phyloP scores from a whole-genome alignment of 169 alveolate species.

The Cystoisospora suis region DNA sequence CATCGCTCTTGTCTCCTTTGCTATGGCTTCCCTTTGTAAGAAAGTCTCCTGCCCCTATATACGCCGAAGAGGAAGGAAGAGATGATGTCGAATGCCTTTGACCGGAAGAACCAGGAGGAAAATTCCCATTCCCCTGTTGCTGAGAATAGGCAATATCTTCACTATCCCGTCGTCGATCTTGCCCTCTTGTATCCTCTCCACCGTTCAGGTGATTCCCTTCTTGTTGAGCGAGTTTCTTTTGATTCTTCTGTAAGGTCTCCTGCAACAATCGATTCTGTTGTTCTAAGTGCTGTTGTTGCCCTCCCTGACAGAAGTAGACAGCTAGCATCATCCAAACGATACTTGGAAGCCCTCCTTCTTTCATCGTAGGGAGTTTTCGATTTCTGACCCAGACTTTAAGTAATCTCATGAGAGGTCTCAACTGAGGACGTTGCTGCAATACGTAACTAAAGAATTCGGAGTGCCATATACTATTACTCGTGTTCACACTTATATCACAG shows the following conservation, averaged over 20 bases:
- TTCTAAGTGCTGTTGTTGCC: background rate
- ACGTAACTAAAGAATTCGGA: conserved; percentile 81
- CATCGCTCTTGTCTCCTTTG: too few species aligned
- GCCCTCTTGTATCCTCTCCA: background rate
- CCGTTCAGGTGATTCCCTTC: background rate
- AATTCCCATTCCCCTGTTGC: too few species aligned
- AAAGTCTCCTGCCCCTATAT: too few species aligned
- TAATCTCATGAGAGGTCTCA: conserved; percentile 84
- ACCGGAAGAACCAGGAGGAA: too few species aligned
- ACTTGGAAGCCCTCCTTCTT: conserved; percentile 91
- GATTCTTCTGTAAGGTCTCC: conserved; percentile 22
- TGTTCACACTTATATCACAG: conserved; percentile 88
- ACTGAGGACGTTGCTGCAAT: conserved; percentile 80
- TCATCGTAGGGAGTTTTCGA: conserved; percentile 86
- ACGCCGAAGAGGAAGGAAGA: too few species aligned
- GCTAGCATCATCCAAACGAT: conserved; percentile 88
- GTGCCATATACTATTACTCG: conserved; percentile 85
- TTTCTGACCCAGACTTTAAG: conserved; percentile 83
- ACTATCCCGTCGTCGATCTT: too few species aligned
- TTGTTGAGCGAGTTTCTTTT: background rate
- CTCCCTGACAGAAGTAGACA: conserved; percentile 61
- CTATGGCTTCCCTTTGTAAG: too few species aligned
- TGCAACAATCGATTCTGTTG: background rate
- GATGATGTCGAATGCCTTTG: too few species aligned
- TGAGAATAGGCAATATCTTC: too few species aligned